phyloP scores from a whole-genome alignment of 805 yeast genomes.

The Kluyveromyces nonfermentans region DNA sequence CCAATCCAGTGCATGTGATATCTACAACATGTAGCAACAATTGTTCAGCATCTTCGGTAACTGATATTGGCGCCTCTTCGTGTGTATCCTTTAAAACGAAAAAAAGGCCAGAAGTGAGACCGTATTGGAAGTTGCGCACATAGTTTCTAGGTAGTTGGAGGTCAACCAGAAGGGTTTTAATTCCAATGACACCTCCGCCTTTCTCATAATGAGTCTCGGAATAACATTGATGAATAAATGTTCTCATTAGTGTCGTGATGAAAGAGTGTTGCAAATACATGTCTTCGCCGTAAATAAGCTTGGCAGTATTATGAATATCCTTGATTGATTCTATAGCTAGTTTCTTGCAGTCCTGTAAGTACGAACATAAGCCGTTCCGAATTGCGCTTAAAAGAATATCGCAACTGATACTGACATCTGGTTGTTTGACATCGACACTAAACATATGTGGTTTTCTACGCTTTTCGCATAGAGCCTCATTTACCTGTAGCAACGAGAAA shows the following conservation, averaged over 20 bases:
- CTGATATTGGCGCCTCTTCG: constrained; percentile 74
- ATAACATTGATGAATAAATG: constrained; percentile 84
- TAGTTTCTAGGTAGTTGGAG: constrained; percentile 59
- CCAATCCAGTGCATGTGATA: constrained; percentile 54
- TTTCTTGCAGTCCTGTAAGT: constrained; percentile 57
- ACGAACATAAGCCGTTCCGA: constrained; percentile 70
- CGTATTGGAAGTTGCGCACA: constrained; percentile 71
- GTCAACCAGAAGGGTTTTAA: constrained; percentile 62
- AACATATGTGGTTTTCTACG: constrained; percentile 61
- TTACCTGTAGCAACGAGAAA: constrained; percentile 66
- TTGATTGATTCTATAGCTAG: constrained; percentile 63
- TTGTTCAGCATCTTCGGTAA: constrained; percentile 59
- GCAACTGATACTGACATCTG: constrained; percentile 59
- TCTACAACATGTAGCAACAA: constrained; percentile 55
- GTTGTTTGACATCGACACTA: constrained; percentile 71
- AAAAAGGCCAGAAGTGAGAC: constrained; percentile 74
- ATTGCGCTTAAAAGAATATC: constrained; percentile 66
- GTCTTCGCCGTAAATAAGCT: constrained; percentile 58
- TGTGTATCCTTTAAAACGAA: constrained; percentile 89
- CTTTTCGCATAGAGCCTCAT: constrained; percentile 60
- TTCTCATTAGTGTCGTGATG: constrained; percentile 65
- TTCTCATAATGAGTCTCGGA: constrained; percentile 81
- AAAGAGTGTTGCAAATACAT: constrained; percentile 65
- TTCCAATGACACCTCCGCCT: constrained; percentile 81
- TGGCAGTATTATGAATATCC: constrained; percentile 50